Percentiles rank a stretch among this genome's conserved stretches.
Evolutionary conservation across 441 rosid genomes (phyloP).

Genomic region (Pelargonium australe): DNA sequence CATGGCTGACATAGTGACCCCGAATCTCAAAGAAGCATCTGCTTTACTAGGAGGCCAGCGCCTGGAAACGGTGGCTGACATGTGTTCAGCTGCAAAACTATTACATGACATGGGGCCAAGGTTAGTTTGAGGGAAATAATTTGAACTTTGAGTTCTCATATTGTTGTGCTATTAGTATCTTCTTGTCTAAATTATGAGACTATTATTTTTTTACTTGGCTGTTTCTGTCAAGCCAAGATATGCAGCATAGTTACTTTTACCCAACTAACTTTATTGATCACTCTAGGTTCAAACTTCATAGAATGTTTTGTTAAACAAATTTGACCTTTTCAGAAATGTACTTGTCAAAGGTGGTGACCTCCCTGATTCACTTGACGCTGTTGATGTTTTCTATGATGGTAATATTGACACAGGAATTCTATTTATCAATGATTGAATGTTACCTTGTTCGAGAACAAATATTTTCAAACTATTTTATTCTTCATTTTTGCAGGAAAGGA

Average conservation of each 20-base stretch:
- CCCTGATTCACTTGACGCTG: conserved; percentile 68
- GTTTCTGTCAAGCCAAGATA: too few species aligned
- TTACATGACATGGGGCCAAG: conserved; percentile 77
- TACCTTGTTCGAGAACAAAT: conserved; percentile 10
- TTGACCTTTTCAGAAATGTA: conserved; percentile 53
- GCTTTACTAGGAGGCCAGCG: conserved; percentile 66
- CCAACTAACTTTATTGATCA: too few species aligned
- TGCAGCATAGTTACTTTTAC: too few species aligned
- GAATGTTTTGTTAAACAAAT: background rate
- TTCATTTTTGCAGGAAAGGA: conserved; percentile 43
- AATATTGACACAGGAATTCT: conserved; percentile 12
- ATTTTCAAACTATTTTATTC: conserved; percentile 2
- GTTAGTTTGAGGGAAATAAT: conserved; percentile 31
- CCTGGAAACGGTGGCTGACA: conserved; percentile 59
- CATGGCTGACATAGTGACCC: conserved; percentile 76
- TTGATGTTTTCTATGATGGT: conserved; percentile 86
- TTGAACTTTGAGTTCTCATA: background rate
- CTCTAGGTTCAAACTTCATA: background rate
- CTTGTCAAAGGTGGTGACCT: conserved; percentile 98
- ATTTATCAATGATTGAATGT: background rate
- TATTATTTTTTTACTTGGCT: too few species aligned
- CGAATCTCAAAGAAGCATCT: conserved; percentile 86
- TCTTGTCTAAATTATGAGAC: background rate
- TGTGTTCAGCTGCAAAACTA: conserved; percentile 66
- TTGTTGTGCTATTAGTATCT: background rate